phyloP scores from a whole-genome alignment of 371 early-diverging fungal species.

The Syncephalastrum racemosum region DNA sequence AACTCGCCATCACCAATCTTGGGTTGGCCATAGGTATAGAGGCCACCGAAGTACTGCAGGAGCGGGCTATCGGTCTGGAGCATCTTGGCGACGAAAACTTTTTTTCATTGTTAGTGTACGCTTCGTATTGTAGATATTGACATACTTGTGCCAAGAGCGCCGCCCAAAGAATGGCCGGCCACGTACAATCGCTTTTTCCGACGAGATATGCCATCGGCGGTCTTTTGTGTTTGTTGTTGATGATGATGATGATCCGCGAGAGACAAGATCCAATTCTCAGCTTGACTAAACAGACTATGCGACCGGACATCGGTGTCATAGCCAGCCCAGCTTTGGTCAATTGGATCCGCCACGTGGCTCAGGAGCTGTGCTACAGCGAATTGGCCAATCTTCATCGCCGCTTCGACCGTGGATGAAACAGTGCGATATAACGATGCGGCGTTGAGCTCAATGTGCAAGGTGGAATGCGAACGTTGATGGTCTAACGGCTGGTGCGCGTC shows the following conservation, averaged over 20 bases:
- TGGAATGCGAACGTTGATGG: constrained; percentile 17
- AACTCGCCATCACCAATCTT: constrained; percentile 58
- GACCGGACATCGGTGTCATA: constrained; percentile 32
- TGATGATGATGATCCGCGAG: constrained; percentile 19
- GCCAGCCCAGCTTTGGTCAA: constrained; percentile 46
- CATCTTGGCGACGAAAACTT: constrained; percentile 62
- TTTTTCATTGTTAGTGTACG: not conserved
- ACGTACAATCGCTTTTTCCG: constrained; percentile 37
- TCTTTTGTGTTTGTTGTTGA: constrained; percentile 6
- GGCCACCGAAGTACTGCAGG: constrained; percentile 52
- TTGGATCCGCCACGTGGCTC: constrained; percentile 42
- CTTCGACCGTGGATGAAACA: constrained; percentile 35
- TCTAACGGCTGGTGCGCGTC: not conserved
- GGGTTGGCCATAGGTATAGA: constrained; percentile 62
- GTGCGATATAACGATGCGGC: constrained; percentile 40
- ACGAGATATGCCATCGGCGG: not conserved
- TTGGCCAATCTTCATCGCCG: constrained; percentile 25
- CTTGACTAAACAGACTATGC: constrained; percentile 41
- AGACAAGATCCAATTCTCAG: constrained; percentile 36
- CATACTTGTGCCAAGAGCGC: constrained; percentile 46
- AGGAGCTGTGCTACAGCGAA: constrained; percentile 32
- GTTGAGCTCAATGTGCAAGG: constrained; percentile 35
- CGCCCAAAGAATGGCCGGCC: constrained; percentile 49
- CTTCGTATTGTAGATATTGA: not conserved
- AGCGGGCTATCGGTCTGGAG: constrained; percentile 55